Evolutionary conservation across 345 rosid genomes (phyloP).

Genomic region (Citropsis articulata): DNA sequence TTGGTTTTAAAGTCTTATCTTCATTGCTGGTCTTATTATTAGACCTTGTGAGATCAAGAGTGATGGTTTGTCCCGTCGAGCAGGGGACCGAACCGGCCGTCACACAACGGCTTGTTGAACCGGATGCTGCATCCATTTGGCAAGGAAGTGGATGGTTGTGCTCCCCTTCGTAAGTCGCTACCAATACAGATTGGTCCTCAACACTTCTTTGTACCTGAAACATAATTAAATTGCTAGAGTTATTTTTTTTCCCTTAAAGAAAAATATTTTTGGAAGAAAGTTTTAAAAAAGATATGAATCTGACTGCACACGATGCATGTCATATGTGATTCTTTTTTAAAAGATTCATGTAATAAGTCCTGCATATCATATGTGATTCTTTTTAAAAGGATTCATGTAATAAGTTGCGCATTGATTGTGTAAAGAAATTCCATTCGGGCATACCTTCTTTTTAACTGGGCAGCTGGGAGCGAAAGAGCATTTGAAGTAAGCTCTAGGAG

Average conservation of each 20-base stretch:
- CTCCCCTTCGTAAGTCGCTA: constrained; percentile 97
- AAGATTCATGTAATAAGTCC: too few relatives aligned
- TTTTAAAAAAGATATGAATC: background rate
- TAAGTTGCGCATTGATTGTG: background rate
- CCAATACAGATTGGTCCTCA: constrained; percentile 81
- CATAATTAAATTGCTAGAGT: background rate
- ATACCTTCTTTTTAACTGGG: constrained; percentile 95
- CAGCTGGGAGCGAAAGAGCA: constrained; percentile 96
- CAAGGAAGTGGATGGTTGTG: constrained; percentile 88
- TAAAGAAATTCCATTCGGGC: background rate
- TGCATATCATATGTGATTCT: too few relatives aligned
- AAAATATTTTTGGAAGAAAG: too few relatives aligned
- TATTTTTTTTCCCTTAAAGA: too few relatives aligned
- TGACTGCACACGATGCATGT: background rate
- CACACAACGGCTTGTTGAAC: constrained; percentile 35
- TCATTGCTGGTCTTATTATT: constrained; percentile 20
- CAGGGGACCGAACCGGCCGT: constrained; percentile 40
- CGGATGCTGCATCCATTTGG: constrained; percentile 50
- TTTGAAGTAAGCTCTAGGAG: constrained; percentile 96
- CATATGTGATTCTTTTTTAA: too few relatives aligned
- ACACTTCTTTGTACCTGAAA: constrained; percentile 89
- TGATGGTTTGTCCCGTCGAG: constrained; percentile 39
- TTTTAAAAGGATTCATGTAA: too few relatives aligned
- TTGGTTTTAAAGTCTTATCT: constrained; percentile 27
- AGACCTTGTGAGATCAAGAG: constrained; percentile 54